Base-by-base conservation (phyloP, 2,329 filamentous ascomycete genomes). In the Curvularia sp. region DNA sequence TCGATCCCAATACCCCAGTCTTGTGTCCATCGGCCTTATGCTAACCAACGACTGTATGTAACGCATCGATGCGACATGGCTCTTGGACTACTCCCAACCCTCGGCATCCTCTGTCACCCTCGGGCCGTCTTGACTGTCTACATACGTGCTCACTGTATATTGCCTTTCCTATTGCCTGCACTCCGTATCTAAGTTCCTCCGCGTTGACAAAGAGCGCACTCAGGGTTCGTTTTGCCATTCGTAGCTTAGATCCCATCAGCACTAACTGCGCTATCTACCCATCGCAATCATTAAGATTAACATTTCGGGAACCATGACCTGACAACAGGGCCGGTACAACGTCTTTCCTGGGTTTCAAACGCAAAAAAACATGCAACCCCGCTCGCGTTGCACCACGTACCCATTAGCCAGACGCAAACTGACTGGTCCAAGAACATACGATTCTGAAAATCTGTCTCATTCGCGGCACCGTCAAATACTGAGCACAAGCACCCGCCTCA, bases 11-110 rank as follows among this genome's bases (percentile, higher is more conserved):
- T 55, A 55, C 60, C 54, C 55, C 57, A 54, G 49, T 33, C 60
- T 39, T 49, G 18, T 35, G 49, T 43, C 20, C 22, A 28, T 56
- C 54, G 48, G 42, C 12, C 49, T 49, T 43, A 52, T 22, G 35
- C 38, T 39, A 46, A 39, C 24, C 24, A 38, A 35, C 50, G 43
- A 44, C 52, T 67, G 12, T 26, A 43, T 43, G 63, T 55, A 64
- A 67, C 65, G 44, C 57, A 50, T 47, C 55, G 54, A 58, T 66
- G 55, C 57, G 58, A 66, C 63, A 24, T 54, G 47, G 49, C 59
- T n/a, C 18, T 53, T 22, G 38, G 30, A 28, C 35, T 18, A 8
- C 15, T 7, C 18, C 15, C 35, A 38, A 18, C 35, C 13, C 15
- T 18, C 35, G 35, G 35, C 35, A 6, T 38, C 35, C 6, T 18